Evolutionary conservation across 2,329 filamentous ascomycete genomes (phyloP).

Genomic region (Rutstroemia sp.): DNA sequence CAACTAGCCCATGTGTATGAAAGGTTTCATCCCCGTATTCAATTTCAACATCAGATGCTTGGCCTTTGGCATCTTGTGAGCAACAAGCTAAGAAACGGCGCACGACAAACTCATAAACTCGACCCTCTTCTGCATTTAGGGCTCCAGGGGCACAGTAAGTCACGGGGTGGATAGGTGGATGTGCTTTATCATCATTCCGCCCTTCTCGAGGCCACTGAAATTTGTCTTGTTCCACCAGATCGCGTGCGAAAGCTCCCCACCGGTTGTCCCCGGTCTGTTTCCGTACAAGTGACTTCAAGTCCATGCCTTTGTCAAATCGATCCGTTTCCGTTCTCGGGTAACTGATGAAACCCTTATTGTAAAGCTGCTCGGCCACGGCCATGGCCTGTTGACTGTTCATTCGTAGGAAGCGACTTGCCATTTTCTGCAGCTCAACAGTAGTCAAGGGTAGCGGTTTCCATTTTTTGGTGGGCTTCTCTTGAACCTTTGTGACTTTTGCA

Average conservation of each 20-base stretch:
- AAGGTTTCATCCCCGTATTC: slow-evolving; percentile 79
- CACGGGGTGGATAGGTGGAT: slow-evolving; percentile 94
- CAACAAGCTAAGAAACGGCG: slow-evolving; percentile 93
- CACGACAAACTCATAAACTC: slow-evolving; percentile 86
- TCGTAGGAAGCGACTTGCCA: slow-evolving; percentile 79
- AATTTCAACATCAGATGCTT: slow-evolving; percentile 77
- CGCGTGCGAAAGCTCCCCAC: slow-evolving; percentile 78
- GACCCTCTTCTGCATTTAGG: slow-evolving; percentile 60
- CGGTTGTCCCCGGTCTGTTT: slow-evolving; percentile 71
- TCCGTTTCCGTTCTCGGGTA: slow-evolving; percentile 97
- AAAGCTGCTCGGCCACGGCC: slow-evolving; percentile 77
- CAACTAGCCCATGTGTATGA: slow-evolving; percentile 72
- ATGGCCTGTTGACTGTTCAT: slow-evolving; percentile 90
- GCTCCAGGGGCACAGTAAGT: slow-evolving; percentile 62
- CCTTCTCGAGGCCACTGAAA: slow-evolving; percentile 80
- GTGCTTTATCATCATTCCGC: slow-evolving; percentile 88
- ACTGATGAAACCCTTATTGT: slow-evolving; percentile 93
- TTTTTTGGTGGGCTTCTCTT: slow-evolving; percentile 86
- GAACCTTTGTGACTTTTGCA: slow-evolving; percentile 76
- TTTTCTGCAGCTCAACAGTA: slow-evolving; percentile 94
- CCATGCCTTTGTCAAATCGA: slow-evolving; percentile 85
- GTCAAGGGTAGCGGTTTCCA: slow-evolving; percentile 92
- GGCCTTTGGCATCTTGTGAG: slow-evolving; percentile 88
- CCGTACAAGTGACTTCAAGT: slow-evolving; percentile 69
- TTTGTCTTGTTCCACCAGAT: slow-evolving; percentile 57